Conservation (phyloP, 192 early-diverging fungal species). For the Mortierella antarctica region DNA sequence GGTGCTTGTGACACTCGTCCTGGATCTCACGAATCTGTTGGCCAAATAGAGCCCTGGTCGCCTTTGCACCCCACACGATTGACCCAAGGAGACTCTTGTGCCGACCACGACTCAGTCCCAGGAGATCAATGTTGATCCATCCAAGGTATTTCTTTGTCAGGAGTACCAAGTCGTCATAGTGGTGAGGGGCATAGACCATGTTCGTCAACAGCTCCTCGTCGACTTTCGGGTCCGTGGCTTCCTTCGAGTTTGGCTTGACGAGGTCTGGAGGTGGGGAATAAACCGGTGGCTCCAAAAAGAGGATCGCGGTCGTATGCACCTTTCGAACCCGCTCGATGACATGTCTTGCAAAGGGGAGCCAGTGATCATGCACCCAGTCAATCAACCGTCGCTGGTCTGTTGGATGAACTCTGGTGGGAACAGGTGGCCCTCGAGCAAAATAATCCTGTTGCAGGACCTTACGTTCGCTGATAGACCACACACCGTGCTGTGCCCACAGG, state of each 20-base stretch:
- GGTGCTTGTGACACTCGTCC: slow-evolving; percentile 30
- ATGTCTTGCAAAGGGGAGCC: slow-evolving; percentile 53
- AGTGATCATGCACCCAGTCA: slow-evolving; percentile 40
- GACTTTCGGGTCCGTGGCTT: not conserved
- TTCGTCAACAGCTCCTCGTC: slow-evolving; percentile 4
- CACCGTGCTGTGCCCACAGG: slow-evolving; percentile 64
- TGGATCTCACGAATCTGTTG: slow-evolving; percentile 33
- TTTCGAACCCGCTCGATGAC: slow-evolving; percentile 50
- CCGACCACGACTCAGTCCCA: slow-evolving; percentile 62
- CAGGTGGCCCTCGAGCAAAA: slow-evolving; percentile 52
- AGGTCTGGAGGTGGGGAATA: slow-evolving; percentile 56
- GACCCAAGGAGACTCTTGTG: slow-evolving; percentile 53
- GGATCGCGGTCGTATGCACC: slow-evolving; percentile 52
- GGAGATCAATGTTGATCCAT: slow-evolving; percentile 66
- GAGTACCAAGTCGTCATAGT: slow-evolving; percentile 67
- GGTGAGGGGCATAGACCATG: slow-evolving; percentile 66
- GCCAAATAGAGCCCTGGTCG: slow-evolving; percentile 30
- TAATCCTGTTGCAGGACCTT: slow-evolving; percentile 54
- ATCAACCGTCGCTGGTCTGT: not conserved
- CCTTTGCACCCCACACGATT: slow-evolving; percentile 25
- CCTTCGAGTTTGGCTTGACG: not conserved
- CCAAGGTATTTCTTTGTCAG: slow-evolving; percentile 58
- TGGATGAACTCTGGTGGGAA: not conserved
- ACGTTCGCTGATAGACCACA: slow-evolving; percentile 53
- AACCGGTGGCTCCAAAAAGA: slow-evolving; percentile 66